Base-by-base conservation (phyloP, 495 filamentous ascomycete genomes). In the Barbatosphaeria neglecta region DNA sequence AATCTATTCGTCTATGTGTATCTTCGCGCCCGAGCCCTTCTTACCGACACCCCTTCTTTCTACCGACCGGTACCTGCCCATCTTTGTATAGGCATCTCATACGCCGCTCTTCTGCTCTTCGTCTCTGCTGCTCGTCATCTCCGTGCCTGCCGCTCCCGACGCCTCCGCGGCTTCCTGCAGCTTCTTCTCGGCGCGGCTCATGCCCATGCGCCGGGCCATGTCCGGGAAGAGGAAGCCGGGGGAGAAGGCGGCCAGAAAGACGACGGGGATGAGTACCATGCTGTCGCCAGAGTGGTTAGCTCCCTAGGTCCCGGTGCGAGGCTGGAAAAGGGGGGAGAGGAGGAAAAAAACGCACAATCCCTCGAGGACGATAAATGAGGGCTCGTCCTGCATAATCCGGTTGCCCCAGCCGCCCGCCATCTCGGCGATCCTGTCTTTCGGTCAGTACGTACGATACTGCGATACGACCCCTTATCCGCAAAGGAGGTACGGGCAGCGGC, bases 401-500 rank as follows among this genome's bases (percentile, higher is more conserved):
- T 76, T 81, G 3, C 77, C 76, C 80, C 81, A 86, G 4, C 82
- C 82, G 13, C 77, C 80, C 1, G 75, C 73, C 76, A 84, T 81
- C 59, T 82, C 77, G 0, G 75, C 74, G 37, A 84, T 77, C 47
- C 75, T 74, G 35, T 53, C 43, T 4, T 15, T 47, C 37, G 15
- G 20, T 35, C 19, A 41, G 6, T 20, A n/a, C 38, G 46, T 37
- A 47, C 7, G 39, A 23, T 44, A 16, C 3, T 38, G 7, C 10
- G 16, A 19, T 13, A 47, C 22, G 13, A 1, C 6, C 17, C 20
- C 18, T 45, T 22, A 23, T 41, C 17, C 9, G 38, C 3, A 33
- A 39, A 19, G 41, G 16, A 22, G 23, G 16, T 11, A 37, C 13
- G 9, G 16, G 22, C 13, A 7, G 27, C 38, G 24, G 46, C 23